Conservation (phyloP, 495 filamentous ascomycete species). For the Sabuloglossum arenarium region DNA sequence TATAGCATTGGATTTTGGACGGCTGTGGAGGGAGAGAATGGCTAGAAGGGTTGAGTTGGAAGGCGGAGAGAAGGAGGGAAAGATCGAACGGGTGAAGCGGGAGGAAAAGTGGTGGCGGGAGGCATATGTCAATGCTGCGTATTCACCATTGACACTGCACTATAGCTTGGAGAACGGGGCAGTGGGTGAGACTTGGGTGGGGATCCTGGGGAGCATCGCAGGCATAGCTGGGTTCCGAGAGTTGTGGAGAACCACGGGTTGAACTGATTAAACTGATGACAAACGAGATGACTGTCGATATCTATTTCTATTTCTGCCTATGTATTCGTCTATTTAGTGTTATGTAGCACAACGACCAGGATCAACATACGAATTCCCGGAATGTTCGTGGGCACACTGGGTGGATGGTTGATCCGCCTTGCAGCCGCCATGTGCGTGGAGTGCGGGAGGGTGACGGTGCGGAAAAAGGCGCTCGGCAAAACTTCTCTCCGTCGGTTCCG, state of each 20-base stretch:
- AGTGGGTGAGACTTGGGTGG: slow-evolving; percentile 35
- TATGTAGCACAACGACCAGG: too few species aligned
- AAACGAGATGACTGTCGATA: too few species aligned
- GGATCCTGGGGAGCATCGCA: slow-evolving; percentile 40
- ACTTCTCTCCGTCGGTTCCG: not conserved
- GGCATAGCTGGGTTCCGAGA: slow-evolving; percentile 47
- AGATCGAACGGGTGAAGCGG: slow-evolving; percentile 9
- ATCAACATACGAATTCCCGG: too few species aligned
- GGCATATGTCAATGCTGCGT: slow-evolving; percentile 27
- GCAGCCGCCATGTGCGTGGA: too few species aligned
- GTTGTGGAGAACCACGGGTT: slow-evolving; percentile 27
- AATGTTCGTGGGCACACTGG: too few species aligned
- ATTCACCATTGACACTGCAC: slow-evolving; percentile 48
- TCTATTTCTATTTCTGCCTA: too few species aligned
- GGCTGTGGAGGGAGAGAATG: slow-evolving; percentile 31
- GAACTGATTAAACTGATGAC: not conserved
- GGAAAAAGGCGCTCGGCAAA: not conserved
- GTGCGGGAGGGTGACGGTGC: too few species aligned
- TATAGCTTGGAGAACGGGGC: slow-evolving; percentile 59
- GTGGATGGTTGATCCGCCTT: too few species aligned
- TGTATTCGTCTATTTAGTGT: too few species aligned
- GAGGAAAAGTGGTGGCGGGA: slow-evolving; percentile 16
- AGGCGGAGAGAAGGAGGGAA: slow-evolving; percentile 16
- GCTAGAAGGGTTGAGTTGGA: slow-evolving; percentile 15
- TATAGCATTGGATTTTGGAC: slow-evolving; percentile 52